A percentile compares a stretch with the other conserved stretches of the same genome.
Evolutionary conservation across 148 eudicot genomes (phyloP).

Genomic region (Heliamphora exappendiculata): DNA sequence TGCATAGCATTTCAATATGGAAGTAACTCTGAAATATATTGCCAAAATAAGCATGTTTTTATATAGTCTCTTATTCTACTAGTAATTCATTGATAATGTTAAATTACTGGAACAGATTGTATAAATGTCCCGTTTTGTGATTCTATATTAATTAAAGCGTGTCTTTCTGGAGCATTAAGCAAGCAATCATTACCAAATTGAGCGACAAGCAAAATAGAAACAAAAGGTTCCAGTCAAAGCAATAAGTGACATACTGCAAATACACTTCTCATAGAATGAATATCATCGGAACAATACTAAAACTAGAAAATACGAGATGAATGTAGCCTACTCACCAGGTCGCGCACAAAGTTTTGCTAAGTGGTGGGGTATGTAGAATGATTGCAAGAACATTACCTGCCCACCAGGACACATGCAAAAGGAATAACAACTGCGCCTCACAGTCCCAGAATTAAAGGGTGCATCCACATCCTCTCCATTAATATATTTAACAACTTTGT

Average conservation of each 20-base stretch:
- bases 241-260: neutral
- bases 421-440: conserved; percentile 74
- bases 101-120: neutral
- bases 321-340: conserved; percentile 99
- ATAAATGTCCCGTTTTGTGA: neutral
- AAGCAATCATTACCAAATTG: neutral
- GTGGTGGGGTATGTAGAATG: too few relatives aligned
- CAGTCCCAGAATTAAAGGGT: conserved; percentile 20
- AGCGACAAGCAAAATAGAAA: neutral
- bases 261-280: neutral
- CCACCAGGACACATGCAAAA: conserved; percentile 99
- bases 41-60: neutral
- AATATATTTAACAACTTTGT: conserved; percentile 69
- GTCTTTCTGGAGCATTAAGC: neutral
- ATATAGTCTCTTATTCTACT: neutral
- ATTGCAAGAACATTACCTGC: conserved; percentile 62
- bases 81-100: neutral
- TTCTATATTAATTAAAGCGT: neutral
- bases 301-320: too few relatives aligned
- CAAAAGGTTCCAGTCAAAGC: neutral
- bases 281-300: conserved; percentile 18
- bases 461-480: conserved; percentile 25
- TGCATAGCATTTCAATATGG: neutral
- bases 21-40: neutral
- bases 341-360: conserved; percentile 99